A percentile compares a stretch with the other conserved stretches of the same genome.
Conservation (phyloP, 345 rosid species). For the Pelargonium nanum region DNA sequence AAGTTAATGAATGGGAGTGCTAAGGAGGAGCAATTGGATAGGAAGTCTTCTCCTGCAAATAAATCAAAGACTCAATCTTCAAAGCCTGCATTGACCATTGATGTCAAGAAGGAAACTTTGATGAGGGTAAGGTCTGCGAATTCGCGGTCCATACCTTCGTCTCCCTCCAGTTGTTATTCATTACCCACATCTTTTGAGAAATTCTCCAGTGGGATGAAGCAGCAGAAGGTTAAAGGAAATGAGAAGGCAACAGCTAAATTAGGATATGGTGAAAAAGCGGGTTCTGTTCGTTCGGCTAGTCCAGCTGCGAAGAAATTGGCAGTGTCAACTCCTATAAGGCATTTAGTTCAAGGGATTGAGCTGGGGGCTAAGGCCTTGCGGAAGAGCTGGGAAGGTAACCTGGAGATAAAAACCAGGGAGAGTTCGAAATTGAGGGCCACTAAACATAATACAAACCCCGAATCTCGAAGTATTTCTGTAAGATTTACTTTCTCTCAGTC, state of each 20-base stretch:
- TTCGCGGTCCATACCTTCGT: slow-evolving; percentile 75
- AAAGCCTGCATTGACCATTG: slow-evolving; percentile 25
- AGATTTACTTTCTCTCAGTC: slow-evolving; percentile 17
- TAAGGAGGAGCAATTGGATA: slow-evolving; percentile 40
- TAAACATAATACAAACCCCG: slow-evolving; percentile 41
- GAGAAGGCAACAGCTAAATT: slow-evolving; percentile 45
- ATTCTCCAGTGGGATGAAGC: slow-evolving; percentile 70
- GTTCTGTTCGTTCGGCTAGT: slow-evolving; percentile 41
- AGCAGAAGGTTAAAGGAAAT: slow-evolving; percentile 49
- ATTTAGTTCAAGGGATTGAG: slow-evolving; percentile 65
- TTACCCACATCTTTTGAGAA: slow-evolving; percentile 81
- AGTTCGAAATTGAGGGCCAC: slow-evolving; percentile 30
- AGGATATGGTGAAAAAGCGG: slow-evolving; percentile 36
- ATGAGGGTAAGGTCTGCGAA: slow-evolving; percentile 46
- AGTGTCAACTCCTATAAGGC: slow-evolving; percentile 30
- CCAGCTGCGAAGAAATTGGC: slow-evolving; percentile 46
- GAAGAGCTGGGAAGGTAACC: slow-evolving; percentile 97
- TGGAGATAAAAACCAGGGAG: slow-evolving; percentile 52
- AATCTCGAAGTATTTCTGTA: slow-evolving; percentile 54
- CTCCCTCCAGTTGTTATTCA: slow-evolving; percentile 83
- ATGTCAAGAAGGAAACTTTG: slow-evolving; percentile 49
- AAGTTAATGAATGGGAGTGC: slow-evolving; percentile 39
- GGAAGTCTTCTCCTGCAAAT: slow-evolving; percentile 22
- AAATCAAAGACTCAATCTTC: slow-evolving; percentile 51
- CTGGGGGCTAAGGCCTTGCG: slow-evolving; percentile 84